Evolutionary conservation across 768 basidiomycete genomes (phyloP).

Genomic region (Neoboletus brunneissimus): DNA sequence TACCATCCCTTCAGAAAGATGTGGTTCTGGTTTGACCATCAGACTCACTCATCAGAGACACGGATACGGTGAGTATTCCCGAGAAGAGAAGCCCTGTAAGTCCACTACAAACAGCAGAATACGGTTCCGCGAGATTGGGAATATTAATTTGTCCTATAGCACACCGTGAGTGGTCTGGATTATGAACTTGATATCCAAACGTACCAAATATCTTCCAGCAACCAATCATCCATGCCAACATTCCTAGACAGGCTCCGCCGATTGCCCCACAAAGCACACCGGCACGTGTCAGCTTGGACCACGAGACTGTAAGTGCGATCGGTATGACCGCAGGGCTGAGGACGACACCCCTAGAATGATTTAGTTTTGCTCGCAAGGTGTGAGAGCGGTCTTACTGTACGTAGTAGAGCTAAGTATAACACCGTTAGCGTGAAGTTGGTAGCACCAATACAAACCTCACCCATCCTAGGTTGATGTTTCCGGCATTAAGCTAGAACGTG

Average conservation of each 20-base stretch:
- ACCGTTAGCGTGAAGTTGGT: constrained; percentile 2
- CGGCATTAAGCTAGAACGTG: constrained; percentile 39
- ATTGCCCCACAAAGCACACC: constrained; percentile 42
- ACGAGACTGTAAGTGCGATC: constrained; percentile 45
- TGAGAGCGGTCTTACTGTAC: constrained; percentile 35
- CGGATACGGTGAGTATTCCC: constrained; percentile 34
- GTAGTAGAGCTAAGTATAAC: constrained; percentile 37
- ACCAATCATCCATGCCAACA: constrained; percentile 51
- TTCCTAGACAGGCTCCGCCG: constrained; percentile 40
- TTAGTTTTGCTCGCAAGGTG: background rate
- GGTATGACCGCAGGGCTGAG: constrained; percentile 52
- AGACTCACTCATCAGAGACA: constrained; percentile 36
- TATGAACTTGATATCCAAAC: background rate
- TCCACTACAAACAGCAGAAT: constrained; percentile 40
- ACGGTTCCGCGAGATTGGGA: constrained; percentile 37
- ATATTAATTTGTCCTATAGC: constrained; percentile 35
- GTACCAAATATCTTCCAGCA: constrained; percentile 49
- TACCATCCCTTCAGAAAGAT: constrained; percentile 1
- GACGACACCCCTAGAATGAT: constrained; percentile 41
- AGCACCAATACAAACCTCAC: constrained; percentile 22
- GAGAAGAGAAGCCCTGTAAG: constrained; percentile 38
- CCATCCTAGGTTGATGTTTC: constrained; percentile 46
- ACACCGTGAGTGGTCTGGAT: background rate
- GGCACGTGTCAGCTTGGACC: constrained; percentile 42
- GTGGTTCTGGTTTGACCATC: background rate